Base-by-base conservation (phyloP, 495 filamentous ascomycete species). In the Lepidopterella palustris region DNA sequence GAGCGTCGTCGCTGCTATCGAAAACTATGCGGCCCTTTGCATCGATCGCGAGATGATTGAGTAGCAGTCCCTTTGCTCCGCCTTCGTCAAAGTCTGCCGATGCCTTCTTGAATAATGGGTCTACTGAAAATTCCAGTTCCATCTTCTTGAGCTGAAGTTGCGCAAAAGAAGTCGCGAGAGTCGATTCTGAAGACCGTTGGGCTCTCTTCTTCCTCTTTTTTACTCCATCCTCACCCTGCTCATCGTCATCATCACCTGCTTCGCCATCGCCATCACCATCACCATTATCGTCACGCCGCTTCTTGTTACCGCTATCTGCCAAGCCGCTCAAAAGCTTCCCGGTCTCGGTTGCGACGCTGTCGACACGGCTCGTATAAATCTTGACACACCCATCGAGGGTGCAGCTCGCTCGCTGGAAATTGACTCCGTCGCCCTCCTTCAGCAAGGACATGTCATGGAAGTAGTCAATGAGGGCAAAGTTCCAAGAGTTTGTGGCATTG, bases 361-460 rank as follows among this genome's bases (percentile, higher is more conserved):
- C 93, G 24, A 99, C 92, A 77, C 93, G 81, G 74, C 89, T 96
- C 9, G 93, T 99, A 70, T 99, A 99, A 68, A 99, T 97, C 78
- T 99, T 99, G 62, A 99, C 92, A 70, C 93, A 99, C 15, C 93
- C 93, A 74, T 99, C 93, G 23, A 99, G 79, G 9, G 93, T 99
- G 73, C 92, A 97, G 77, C 92, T 97, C 27, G 93, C 93, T 70
- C 95, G 95, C 68, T 97, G 95, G 69, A 99, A 99, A 70, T 99
- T 97, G 70, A 99, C 92, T 11, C 90, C 85, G 57, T 99, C 92
- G 32, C 93, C 93, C 69, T 97, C 95, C 69, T 92, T 93, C 25
- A 99, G 79, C 32, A 99, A 75, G 4, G 90, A 96, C 95, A 99
- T 97, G 67, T 99, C 93, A 68, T 99, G 92, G 69, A 99, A 99